Evolutionary conservation across 1,284 basidiomycete genomes (phyloP).

Genomic region (Ganoderma leucocontextum): DNA sequence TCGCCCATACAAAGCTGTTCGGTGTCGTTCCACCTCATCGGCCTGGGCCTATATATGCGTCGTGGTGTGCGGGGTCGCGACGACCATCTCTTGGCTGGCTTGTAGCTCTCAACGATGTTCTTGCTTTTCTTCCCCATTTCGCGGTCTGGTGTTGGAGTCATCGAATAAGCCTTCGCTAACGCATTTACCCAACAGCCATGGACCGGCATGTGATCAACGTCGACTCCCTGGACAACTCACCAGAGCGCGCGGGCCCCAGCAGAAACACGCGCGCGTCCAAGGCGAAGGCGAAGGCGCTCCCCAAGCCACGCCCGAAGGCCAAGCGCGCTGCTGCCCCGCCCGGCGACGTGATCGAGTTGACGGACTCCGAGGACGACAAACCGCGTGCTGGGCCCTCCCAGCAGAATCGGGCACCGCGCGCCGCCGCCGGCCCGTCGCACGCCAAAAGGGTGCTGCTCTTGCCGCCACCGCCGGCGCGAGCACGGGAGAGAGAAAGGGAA

Average conservation of each 20-base stretch:
- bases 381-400: constrained; percentile 15
- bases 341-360: constrained; percentile 34
- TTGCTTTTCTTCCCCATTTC: too few relatives aligned
- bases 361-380: constrained; percentile 30
- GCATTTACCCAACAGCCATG: neutral
- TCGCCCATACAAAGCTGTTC: neutral
- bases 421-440: constrained; percentile 2
- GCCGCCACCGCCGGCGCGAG: neutral
- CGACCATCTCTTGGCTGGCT: neutral
- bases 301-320: neutral
- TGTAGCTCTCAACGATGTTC: neutral
- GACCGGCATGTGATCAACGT: constrained; percentile 5
- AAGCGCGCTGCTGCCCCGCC: constrained; percentile 1
- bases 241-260: neutral
- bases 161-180: neutral
- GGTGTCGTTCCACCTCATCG: neutral
- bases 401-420: neutral
- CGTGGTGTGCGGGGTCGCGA: neutral
- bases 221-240: constrained; percentile 2
- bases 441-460: constrained; percentile 10
- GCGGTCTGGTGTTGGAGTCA: neutral
- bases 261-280: neutral
- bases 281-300: neutral
- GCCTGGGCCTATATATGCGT: neutral
- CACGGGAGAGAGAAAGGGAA: neutral